Evolutionary conservation across 768 basidiomycete species (phyloP), one percentile per base, ranked within the genome.

Genomic region (Gelatoporia subvermispora): DNA sequence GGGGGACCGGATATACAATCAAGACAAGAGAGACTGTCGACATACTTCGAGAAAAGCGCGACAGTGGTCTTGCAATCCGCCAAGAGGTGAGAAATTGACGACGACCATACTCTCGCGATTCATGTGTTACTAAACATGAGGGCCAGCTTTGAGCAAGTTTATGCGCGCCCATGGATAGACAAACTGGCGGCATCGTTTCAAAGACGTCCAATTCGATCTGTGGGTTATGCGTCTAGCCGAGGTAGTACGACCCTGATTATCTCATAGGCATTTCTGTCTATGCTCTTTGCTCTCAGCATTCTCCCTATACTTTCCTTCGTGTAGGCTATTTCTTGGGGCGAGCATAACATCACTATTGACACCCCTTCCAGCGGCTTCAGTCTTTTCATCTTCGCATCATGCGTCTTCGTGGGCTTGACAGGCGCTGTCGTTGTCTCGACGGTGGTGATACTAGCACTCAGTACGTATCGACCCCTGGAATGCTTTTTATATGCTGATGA

Each of bases 21-120:
- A 31, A 31, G 28, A n/a, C 43, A 31, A 25, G 43, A 44, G 16
- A 28, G 31, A 3, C 22, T 44, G n/a, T n/a, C 31, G n/a, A 28
- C 43, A 7, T 44, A 25, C 22, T 44, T 44, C 21, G 23, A 44
- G 13, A 44, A 21, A 21, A 44, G 43, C n/a, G 43, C 43, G n/a
- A 35, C 22, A 4, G 43, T 21, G 4, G 43, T 44, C n/a, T 25
- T 9, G 20, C 23, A 44, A n/a, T 31, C 25, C 3, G 16, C 28
- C 3, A 22, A 35, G 24, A 22, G 43, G 43, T 44, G 8, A 44
- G 43, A n/a, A n/a, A n/a, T n/a, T n/a, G n/a, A n/a, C n/a, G 11
- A 3, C 18, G 22, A 7, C 7, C 22, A 11, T 20, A 42, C 8
- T 42, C n/a, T 8, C n/a, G 22, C 23, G 9, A 4, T 4, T 42